Evolutionary conservation across 1,139 yeast species (phyloP).

Genomic region (Sugiyamaella castrensis): DNA sequence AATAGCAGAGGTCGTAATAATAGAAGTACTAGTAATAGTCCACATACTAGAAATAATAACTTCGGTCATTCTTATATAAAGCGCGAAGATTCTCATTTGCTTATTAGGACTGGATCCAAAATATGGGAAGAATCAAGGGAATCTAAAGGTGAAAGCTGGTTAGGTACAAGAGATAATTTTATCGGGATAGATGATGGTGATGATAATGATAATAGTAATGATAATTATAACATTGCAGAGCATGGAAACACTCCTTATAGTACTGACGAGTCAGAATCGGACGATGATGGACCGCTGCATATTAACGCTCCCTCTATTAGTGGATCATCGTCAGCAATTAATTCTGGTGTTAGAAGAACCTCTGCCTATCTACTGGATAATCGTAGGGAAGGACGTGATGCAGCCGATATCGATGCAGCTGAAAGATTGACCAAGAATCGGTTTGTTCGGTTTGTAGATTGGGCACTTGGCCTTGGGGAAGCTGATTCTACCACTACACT

Average conservation of each 20-base stretch:
- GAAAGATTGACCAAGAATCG: slow-evolving; percentile 22
- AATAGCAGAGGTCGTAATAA: no score
- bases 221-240: neutral
- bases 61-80: neutral
- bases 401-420: slow-evolving; percentile 18
- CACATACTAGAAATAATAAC: no score
- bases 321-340: neutral
- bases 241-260: slow-evolving; percentile 7
- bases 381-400: slow-evolving; percentile 18
- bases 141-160: slow-evolving; percentile 31
- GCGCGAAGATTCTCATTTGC: slow-evolving; percentile 21
- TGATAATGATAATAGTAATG: slow-evolving; percentile 9
- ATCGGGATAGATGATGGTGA: slow-evolving; percentile 19
- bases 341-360: slow-evolving; percentile 4
- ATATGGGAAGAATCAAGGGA: slow-evolving; percentile 33
- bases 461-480: slow-evolving; percentile 31
- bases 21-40: no score
- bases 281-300: slow-evolving; percentile 21
- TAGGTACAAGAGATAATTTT: slow-evolving; percentile 24
- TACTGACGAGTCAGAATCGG: slow-evolving; percentile 5
- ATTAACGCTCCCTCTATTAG: slow-evolving; percentile 7
- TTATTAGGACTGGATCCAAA: slow-evolving; percentile 30
- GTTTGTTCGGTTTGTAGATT: slow-evolving; percentile 29
- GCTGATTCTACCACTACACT: slow-evolving; percentile 18
- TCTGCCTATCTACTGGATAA: slow-evolving; percentile 15